phyloP scores from a whole-genome alignment of 2,329 filamentous ascomycete species.

The Xylariaceae sp. region DNA sequence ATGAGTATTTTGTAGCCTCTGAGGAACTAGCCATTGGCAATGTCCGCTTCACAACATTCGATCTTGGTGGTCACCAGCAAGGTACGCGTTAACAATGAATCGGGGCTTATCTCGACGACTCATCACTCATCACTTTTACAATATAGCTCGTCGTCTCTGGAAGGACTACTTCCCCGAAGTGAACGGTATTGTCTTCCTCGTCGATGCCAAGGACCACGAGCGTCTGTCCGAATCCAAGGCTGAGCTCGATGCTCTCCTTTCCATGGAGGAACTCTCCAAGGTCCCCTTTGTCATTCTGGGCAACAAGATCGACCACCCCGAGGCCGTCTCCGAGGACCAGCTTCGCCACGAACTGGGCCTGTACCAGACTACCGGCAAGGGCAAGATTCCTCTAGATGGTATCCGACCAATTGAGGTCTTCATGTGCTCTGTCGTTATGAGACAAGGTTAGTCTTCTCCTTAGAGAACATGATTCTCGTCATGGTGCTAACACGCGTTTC shows the following conservation, averaged over 20 bases:
- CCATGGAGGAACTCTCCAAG: constrained; percentile 95
- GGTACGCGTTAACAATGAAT: constrained; percentile 43
- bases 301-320: constrained; percentile 99
- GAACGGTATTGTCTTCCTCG: constrained; percentile 93
- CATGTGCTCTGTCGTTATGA: constrained; percentile 98
- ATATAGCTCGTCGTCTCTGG: constrained; percentile 79
- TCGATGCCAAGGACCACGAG: constrained; percentile 96
- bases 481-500: constrained; percentile 19
- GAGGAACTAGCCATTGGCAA: constrained; percentile 91
- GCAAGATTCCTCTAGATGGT: constrained; percentile 85
- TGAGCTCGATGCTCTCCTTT: constrained; percentile 89
- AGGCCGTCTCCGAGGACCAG: constrained; percentile 93
- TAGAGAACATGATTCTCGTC: background rate
- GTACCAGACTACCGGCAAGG: constrained; percentile 95
- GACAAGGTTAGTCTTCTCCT: constrained; percentile 61
- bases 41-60: constrained; percentile 91
- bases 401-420: constrained; percentile 96
- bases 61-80: constrained; percentile 90
- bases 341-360: constrained; percentile 85
- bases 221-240: constrained; percentile 91
- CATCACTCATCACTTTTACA: constrained; percentile 8
- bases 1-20: constrained; percentile 53
- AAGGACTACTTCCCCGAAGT: constrained; percentile 97
- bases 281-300: constrained; percentile 94
- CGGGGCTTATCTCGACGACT: background rate